Base-by-base conservation (phyloP, 495 filamentous ascomycete genomes). In the Bacidia gigantensis region DNA sequence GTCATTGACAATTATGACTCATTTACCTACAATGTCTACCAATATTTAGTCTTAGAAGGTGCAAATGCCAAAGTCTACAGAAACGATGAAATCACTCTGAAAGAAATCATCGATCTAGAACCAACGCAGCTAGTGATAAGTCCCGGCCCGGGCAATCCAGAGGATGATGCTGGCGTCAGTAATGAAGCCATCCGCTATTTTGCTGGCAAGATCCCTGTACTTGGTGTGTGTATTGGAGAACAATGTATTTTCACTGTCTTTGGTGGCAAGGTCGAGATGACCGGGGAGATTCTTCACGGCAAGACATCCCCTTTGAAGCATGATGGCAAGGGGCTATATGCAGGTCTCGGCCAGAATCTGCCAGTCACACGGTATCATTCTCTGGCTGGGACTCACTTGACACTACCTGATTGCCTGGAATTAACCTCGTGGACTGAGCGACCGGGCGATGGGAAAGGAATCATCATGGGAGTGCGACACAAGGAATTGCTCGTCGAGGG, bases 1-100 rank as follows among this genome's bases (percentile, higher is more conserved):
- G 72, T 99, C 52, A 94, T 99, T 60, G 92, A 97, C 70, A 99
- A 99, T 70, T 99, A 96, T 66, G 92, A 99, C 68, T 96, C 90
- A 0, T 99, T 97, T 61, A 95, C 90, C 55, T 97, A 87, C 86
- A 98, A 97, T 63, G 87, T 99, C 53, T 96, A 95, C 66, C 93
- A 99, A 64, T 99, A 96, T 60, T 76, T 99, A 2, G 85, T 89
- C 0, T 80, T 96, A 5, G 92, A 97, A 68, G 92, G 92, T 38
- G 92, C 92, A 23, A 82, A 69, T 0, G 89, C 96, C 39, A 84
- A 80, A 11, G 92, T 97, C 23, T 83, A 79, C 70, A 79, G 92
- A 52, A 99, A 99, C 62, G 89, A 97, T 69, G 79, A 94, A 64
- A 80, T 96, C 64, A 80, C 81, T 2, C 66, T 99, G 10, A 78